phyloP scores from a whole-genome alignment of 225 moss, liverwort and hornwort species.

The Asterella californica region DNA sequence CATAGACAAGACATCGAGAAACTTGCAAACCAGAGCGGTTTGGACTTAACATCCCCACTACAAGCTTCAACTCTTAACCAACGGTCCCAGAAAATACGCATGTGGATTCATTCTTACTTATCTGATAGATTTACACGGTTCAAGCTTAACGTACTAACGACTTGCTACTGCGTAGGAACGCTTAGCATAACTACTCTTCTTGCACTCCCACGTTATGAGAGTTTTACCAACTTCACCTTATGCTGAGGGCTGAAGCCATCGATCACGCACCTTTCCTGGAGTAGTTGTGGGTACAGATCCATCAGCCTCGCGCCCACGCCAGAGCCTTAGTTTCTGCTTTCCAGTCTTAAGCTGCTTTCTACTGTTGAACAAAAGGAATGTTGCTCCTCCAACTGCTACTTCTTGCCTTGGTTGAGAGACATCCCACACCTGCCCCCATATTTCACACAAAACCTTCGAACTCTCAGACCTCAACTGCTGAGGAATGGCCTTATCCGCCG shows the following conservation, averaged over 20 bases:
- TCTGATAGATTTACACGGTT: too few species aligned
- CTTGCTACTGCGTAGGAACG: background rate
- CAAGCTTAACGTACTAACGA: background rate
- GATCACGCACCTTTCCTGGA: conserved; percentile 72
- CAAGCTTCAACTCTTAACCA: too few species aligned
- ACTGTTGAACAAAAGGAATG: conserved; percentile 77
- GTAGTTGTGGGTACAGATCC: conserved; percentile 72
- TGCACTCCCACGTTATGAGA: too few species aligned
- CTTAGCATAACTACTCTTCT: too few species aligned
- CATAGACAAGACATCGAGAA: background rate
- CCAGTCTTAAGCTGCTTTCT: conserved; percentile 93
- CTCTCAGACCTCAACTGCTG: background rate
- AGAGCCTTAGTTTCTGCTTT: conserved; percentile 87
- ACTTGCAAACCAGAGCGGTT: background rate
- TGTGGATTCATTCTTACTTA: background rate
- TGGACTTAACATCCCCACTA: too few species aligned
- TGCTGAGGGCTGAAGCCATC: background rate
- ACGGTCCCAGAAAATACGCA: background rate
- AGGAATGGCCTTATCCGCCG: background rate
- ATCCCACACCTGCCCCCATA: conserved; percentile 74
- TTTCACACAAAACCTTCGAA: background rate
- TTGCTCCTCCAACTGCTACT: conserved; percentile 86
- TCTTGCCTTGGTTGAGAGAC: conserved; percentile 85
- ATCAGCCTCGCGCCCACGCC: conserved; percentile 82
- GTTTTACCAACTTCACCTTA: too few species aligned